A percentile compares a stretch with the other conserved stretches of the same genome.
Evolutionary conservation across 768 basidiomycete genomes (phyloP).

Genomic region (Amanita polypyramis): DNA sequence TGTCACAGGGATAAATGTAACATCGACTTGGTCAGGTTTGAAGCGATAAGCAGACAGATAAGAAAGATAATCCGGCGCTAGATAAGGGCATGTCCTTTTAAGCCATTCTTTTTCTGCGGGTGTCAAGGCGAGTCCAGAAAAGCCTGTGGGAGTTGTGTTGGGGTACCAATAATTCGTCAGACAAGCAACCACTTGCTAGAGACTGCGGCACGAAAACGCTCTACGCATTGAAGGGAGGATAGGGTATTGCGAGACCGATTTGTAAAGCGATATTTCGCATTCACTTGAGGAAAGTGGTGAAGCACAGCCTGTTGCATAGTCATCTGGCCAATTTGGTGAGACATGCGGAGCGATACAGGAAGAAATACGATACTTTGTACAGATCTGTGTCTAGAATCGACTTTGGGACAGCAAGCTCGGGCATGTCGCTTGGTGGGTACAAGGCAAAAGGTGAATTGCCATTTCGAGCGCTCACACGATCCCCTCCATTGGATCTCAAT

Average conservation of each 20-base stretch:
- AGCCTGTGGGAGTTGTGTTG: constrained; percentile 33
- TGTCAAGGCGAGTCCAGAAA: constrained; percentile 53
- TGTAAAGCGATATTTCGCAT: constrained; percentile 71
- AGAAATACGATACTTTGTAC: constrained; percentile 61
- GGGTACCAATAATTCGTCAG: background rate
- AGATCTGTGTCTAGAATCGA: constrained; percentile 90
- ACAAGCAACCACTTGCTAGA: constrained; percentile 31
- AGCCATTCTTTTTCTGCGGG: constrained; percentile 61
- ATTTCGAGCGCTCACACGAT: background rate
- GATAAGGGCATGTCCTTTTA: constrained; percentile 56
- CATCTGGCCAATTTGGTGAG: constrained; percentile 36
- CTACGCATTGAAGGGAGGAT: constrained; percentile 59
- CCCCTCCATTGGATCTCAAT: background rate
- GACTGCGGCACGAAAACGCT: constrained; percentile 44
- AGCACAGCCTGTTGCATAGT: constrained; percentile 94
- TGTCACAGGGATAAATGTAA: constrained; percentile 54
- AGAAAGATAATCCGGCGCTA: constrained; percentile 61
- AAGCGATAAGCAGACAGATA: constrained; percentile 65
- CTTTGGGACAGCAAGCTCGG: constrained; percentile 21
- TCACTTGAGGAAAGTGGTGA: constrained; percentile 60
- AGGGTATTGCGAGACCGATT: constrained; percentile 56
- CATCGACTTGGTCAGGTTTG: constrained; percentile 61
- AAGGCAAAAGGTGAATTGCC: background rate
- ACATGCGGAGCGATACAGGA: background rate
- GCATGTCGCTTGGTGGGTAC: constrained; percentile 21